phyloP scores from a whole-genome alignment of 306 rosid genomes.

The Parietaria judaica region DNA sequence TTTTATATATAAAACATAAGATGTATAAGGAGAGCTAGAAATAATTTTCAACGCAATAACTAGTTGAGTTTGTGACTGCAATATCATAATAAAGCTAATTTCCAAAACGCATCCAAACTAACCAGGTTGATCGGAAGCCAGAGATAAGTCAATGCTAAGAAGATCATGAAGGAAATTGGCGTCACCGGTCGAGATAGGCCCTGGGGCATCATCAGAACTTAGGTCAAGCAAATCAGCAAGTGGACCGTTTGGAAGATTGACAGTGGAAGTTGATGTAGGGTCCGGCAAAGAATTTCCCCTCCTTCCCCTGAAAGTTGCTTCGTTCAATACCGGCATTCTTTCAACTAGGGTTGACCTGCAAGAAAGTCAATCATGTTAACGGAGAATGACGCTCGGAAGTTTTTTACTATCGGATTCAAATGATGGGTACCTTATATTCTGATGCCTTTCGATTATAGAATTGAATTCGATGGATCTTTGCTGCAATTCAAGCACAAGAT shows the following conservation, averaged over 20 bases:
- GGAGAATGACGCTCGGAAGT: too few species aligned
- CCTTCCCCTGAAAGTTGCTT: constrained; percentile 71
- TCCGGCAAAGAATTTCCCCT: constrained; percentile 58
- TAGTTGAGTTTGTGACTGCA: not conserved
- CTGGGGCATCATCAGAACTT: constrained; percentile 67
- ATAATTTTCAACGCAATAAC: not conserved
- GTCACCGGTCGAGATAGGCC: constrained; percentile 68
- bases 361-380: constrained; percentile 16
- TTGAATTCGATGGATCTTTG: constrained; percentile 93
- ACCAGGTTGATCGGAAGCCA: constrained; percentile 59
- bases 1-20: too few species aligned
- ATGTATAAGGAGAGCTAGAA: not conserved
- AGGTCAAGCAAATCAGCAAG: constrained; percentile 90
- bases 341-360: constrained; percentile 78
- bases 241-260: constrained; percentile 83
- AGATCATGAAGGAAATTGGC: constrained; percentile 95
- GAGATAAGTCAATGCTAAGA: constrained; percentile 67
- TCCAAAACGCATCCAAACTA: too few species aligned
- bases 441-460: constrained; percentile 65
- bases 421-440: constrained; percentile 61
- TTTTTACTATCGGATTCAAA: not conserved
- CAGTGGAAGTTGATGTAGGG: constrained; percentile 44
- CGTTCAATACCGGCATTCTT: constrained; percentile 96
- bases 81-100: too few species aligned
- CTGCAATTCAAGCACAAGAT: constrained; percentile 93